A percentile compares a stretch with the other conserved stretches of the same genome.
Evolutionary conservation across 2,329 filamentous ascomycete species (phyloP).

Genomic region (Xylariaceae sp.): DNA sequence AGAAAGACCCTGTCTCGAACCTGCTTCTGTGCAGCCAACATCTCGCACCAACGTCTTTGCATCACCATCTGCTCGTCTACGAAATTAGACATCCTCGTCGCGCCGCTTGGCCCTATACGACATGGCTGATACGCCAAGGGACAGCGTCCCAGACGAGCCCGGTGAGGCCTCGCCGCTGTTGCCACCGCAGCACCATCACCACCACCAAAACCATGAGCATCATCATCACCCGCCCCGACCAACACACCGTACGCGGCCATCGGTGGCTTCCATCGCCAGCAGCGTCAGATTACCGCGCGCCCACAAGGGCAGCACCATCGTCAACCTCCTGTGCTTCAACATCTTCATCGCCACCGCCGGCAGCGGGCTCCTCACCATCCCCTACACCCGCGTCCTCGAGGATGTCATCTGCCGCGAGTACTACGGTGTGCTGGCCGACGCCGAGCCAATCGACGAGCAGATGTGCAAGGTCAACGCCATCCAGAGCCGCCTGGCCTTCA

Average conservation of each 20-base stretch:
- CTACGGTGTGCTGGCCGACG: constrained; percentile 19
- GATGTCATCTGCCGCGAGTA: constrained; percentile 35
- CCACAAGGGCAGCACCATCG: constrained; percentile 22
- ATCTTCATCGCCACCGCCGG: constrained; percentile 28
- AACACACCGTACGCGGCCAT: constrained; percentile 12
- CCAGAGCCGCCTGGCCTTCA: constrained; percentile 7
- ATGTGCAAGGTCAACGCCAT: constrained; percentile 11
- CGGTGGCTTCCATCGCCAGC: constrained; percentile 19
- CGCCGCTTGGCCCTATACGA: no score
- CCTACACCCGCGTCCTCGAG: constrained; percentile 32
- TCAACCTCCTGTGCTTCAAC: constrained; percentile 28
- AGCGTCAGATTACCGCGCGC: constrained; percentile 19
- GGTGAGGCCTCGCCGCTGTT: constrained; percentile 11
- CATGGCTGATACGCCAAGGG: constrained; percentile 1
- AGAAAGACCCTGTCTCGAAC: no score
- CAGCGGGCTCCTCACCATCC: constrained; percentile 26
- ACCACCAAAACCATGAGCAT: no score
- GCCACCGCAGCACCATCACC: no score
- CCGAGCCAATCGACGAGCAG: constrained; percentile 7
- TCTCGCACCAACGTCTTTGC: no score
- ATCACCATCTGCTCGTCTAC: no score
- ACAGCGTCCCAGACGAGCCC: constrained; percentile 3
- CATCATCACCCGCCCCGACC: constrained; percentile 10
- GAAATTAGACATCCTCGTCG: no score
- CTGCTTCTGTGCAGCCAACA: no score